Evolutionary conservation across 2,329 filamentous ascomycete species (phyloP).

Genomic region (Xylariomycetidae sp.): DNA sequence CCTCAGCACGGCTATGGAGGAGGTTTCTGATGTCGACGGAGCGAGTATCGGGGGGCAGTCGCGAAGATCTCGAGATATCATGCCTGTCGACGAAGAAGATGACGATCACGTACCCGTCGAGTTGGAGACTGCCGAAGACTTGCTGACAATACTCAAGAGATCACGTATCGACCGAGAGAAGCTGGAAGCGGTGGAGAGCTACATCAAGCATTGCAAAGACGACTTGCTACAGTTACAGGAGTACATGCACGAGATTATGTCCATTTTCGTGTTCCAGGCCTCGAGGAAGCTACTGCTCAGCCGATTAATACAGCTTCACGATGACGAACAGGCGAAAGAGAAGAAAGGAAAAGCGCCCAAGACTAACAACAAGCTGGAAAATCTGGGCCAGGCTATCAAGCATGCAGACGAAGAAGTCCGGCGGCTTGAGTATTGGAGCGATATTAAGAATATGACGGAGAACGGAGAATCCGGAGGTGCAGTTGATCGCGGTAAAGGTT

Average conservation of each 20-base stretch:
- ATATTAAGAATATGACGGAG: slow-evolving; percentile 66
- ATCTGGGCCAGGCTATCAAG: slow-evolving; percentile 68
- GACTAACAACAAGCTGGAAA: slow-evolving; percentile 48
- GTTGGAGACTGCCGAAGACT: slow-evolving; percentile 59
- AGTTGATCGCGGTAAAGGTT: slow-evolving; percentile 37
- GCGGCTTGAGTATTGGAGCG: slow-evolving; percentile 82
- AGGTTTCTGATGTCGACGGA: slow-evolving; percentile 25
- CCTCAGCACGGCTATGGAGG: slow-evolving; percentile 33
- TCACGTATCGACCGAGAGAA: slow-evolving; percentile 88
- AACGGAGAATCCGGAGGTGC: slow-evolving; percentile 42
- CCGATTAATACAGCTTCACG: slow-evolving; percentile 61
- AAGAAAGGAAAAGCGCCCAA: slow-evolving; percentile 25
- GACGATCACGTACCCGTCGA: slow-evolving; percentile 32
- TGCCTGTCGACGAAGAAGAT: slow-evolving; percentile 8
- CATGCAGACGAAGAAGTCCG: slow-evolving; percentile 78
- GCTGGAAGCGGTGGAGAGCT: slow-evolving; percentile 75
- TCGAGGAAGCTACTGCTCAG: slow-evolving; percentile 74
- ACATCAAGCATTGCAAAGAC: slow-evolving; percentile 70
- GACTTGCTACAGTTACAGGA: slow-evolving; percentile 73
- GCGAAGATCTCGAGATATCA: slow-evolving; percentile 27
- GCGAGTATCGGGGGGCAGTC: slow-evolving; percentile 14
- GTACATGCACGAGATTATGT: slow-evolving; percentile 81
- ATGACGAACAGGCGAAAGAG: slow-evolving; percentile 34
- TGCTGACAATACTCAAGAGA: slow-evolving; percentile 64
- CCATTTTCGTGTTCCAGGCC: slow-evolving; percentile 81